A percentile compares a stretch with the other conserved stretches of the same genome.
Conservation (phyloP, 2,329 filamentous ascomycete species). For the Penicillium sp. region DNA sequence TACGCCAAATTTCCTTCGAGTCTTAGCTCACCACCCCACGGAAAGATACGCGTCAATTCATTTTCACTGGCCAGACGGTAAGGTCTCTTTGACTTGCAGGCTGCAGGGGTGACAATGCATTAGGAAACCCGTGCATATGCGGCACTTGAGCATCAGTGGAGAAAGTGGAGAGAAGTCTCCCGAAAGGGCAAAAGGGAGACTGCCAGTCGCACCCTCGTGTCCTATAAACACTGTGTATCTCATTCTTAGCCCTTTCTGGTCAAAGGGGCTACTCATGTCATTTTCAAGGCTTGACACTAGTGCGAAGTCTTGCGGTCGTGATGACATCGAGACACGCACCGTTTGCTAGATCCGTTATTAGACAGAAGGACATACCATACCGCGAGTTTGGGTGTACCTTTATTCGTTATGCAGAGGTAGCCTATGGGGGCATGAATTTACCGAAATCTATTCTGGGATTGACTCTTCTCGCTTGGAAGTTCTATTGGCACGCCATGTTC, state of each 20-base stretch:
- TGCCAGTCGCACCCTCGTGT: conserved; percentile 13
- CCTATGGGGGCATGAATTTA: not conserved
- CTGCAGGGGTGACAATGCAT: conserved; percentile 20
- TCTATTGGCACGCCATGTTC: conserved; percentile 8
- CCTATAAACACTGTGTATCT: conserved; percentile 8
- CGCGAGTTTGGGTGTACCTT: conserved; percentile 1
- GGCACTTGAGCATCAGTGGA: conserved; percentile 15
- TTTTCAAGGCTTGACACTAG: conserved; percentile 5
- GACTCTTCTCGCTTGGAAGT: not conserved
- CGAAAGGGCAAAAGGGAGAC: conserved; percentile 19
- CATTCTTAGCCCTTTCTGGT: conserved; percentile 12
- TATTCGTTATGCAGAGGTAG: too few relatives aligned
- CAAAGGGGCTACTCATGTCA: conserved; percentile 1
- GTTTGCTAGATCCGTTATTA: conserved; percentile 11
- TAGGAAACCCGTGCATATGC: conserved; percentile 14
- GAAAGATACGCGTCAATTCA: not conserved
- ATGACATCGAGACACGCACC: conserved; percentile 2
- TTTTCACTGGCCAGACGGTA: conserved; percentile 8
- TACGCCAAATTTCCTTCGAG: not conserved
- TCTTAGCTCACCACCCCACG: not conserved
- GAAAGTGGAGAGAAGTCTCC: conserved; percentile 6
- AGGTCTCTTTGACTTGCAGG: conserved; percentile 13
- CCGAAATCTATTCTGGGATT: conserved; percentile 4
- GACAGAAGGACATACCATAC: conserved; percentile 5
- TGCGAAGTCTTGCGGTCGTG: conserved; percentile 6